A percentile compares a stretch with the other conserved stretches of the same genome.
Conservation (phyloP, 1,139 yeast species). For the Debaryomyces psychrophilus region DNA sequence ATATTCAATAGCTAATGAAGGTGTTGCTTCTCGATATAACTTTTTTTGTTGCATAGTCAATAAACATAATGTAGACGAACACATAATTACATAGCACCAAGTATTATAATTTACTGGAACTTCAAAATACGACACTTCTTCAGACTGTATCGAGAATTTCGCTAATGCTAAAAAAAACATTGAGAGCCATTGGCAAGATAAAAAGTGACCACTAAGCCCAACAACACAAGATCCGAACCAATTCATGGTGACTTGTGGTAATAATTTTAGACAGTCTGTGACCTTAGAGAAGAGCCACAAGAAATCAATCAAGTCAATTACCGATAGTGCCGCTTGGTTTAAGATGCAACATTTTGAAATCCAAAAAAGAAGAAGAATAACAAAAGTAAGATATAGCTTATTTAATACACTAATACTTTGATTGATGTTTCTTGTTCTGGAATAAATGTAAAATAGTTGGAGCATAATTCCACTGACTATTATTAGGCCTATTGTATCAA, state of each 20-base stretch:
- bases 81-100: constrained; percentile 20
- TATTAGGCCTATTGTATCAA: constrained; percentile 20
- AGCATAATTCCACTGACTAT: constrained; percentile 17
- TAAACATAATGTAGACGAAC: constrained; percentile 12
- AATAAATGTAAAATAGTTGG: constrained; percentile 21
- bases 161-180: constrained; percentile 8
- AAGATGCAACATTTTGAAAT: constrained; percentile 6
- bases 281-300: constrained; percentile 30
- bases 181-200: constrained; percentile 16
- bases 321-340: constrained; percentile 14
- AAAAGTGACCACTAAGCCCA: constrained; percentile 21
- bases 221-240: constrained; percentile 24
- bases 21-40: constrained; percentile 15
- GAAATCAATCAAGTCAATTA: constrained; percentile 32
- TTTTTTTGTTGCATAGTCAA: constrained; percentile 16
- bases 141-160: constrained; percentile 11
- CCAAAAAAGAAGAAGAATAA: constrained; percentile 15
- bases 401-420: constrained; percentile 28
- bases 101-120: constrained; percentile 30
- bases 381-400: constrained; percentile 13
- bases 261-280: constrained; percentile 17
- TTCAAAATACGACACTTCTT: constrained; percentile 23
- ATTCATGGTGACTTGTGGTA: constrained; percentile 37
- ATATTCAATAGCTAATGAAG: constrained; percentile 10
- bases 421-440: constrained; percentile 23